Conservation (phyloP, 148 eudicot genomes). For the Cornus controversa region DNA sequence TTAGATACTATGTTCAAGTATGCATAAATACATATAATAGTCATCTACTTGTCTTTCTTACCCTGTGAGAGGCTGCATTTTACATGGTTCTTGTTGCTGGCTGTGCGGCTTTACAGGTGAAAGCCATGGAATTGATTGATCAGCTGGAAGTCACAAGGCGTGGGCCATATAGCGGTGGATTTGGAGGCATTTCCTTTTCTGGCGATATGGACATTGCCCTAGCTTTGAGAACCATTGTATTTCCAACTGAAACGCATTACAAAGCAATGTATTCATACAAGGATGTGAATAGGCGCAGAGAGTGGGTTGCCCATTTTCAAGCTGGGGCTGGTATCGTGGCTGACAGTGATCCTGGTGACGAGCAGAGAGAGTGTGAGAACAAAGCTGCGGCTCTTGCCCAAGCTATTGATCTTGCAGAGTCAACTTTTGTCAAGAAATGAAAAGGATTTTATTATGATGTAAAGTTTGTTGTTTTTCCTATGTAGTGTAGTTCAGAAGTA, state of each 20-base stretch:
- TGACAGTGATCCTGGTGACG: constrained; percentile 87
- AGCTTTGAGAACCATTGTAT: constrained; percentile 90
- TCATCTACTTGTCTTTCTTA: too few species aligned
- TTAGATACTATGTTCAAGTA: neutral
- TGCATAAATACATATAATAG: neutral
- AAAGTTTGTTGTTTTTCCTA: neutral
- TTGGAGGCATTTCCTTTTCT: constrained; percentile 91
- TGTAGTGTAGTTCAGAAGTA: neutral
- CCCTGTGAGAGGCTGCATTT: neutral
- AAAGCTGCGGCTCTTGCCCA: constrained; percentile 95
- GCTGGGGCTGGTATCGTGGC: constrained; percentile 98
- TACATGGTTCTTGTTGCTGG: neutral
- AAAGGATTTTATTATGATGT: neutral
- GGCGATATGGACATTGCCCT: constrained; percentile 98
- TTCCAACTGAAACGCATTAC: constrained; percentile 70
- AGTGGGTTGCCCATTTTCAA: constrained; percentile 98
- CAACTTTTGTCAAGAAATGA: constrained; percentile 64
- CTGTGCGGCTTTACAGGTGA: constrained; percentile 51
- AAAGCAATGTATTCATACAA: constrained; percentile 91
- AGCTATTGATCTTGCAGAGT: constrained; percentile 96
- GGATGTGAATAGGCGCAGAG: constrained; percentile 53
- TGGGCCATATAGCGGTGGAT: constrained; percentile 98
- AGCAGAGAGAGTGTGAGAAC: constrained; percentile 92
- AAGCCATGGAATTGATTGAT: constrained; percentile 97
- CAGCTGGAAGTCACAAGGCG: constrained; percentile 85